phyloP scores from a whole-genome alignment of 2,329 filamentous ascomycete species.

The Trematosphaeria pertusa region DNA sequence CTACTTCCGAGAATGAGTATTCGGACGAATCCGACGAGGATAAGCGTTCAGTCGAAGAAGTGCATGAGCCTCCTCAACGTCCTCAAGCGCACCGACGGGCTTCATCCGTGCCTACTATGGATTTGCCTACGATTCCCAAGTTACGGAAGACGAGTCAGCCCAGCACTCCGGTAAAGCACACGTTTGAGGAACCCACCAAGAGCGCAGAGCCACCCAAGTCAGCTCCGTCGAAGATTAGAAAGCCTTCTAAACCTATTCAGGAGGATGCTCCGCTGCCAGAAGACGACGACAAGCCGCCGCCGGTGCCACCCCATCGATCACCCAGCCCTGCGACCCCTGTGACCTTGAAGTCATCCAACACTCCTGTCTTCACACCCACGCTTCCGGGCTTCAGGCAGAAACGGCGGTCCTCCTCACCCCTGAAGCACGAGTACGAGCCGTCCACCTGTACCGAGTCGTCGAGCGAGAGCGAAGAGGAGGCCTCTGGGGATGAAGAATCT shows the following conservation, averaged over 20 bases:
- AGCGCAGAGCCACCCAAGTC: constrained; percentile 30
- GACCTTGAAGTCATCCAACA: constrained; percentile 52
- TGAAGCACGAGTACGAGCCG: constrained; percentile 96
- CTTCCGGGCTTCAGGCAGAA: constrained; percentile 55
- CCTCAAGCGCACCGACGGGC: constrained; percentile 52
- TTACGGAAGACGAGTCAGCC: constrained; percentile 51
- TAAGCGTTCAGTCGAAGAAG: constrained; percentile 25
- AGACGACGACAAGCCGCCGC: constrained; percentile 41
- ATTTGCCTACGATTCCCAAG: constrained; percentile 55
- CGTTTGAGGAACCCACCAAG: constrained; percentile 14
- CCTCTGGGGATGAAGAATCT: constrained; percentile 57
- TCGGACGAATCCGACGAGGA: constrained; percentile 46
- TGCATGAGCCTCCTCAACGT: constrained; percentile 33
- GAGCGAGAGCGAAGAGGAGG: constrained; percentile 63
- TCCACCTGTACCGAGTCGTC: constrained; percentile 73
- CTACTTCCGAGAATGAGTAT: constrained; percentile 45
- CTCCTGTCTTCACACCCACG: constrained; percentile 58
- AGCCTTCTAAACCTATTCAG: constrained; percentile 17
- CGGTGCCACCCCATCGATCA: constrained; percentile 60
- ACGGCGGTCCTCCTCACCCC: constrained; percentile 84
- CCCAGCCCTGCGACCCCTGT: constrained; percentile 58
- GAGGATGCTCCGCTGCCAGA: constrained; percentile 22
- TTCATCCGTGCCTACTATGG: constrained; percentile 57
- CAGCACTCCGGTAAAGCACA: constrained; percentile 38
- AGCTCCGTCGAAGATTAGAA: constrained; percentile 39